Evolutionary conservation across 106 monocot genomes (phyloP).

Genomic region (Acorus gramineus): DNA sequence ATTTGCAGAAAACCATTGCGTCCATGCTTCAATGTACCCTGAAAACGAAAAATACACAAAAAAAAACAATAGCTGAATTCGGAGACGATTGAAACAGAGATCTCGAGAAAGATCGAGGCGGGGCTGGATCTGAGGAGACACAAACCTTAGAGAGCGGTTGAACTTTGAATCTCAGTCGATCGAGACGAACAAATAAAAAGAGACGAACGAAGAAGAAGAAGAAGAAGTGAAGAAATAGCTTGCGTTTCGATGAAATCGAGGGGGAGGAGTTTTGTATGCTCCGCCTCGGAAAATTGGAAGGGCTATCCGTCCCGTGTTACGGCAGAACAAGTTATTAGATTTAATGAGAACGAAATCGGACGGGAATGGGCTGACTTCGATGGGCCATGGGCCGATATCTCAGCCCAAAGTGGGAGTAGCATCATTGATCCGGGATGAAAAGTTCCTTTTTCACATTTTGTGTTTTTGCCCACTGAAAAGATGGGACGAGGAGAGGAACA

Average conservation of each 20-base stretch:
- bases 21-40: slow-evolving; percentile 14
- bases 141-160: neutral
- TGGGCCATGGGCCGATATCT: too few relatives aligned
- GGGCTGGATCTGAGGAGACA: neutral
- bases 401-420: too few relatives aligned
- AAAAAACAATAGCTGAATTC: neutral
- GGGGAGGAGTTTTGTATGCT: neutral
- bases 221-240: neutral
- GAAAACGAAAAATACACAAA: neutral
- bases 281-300: neutral
- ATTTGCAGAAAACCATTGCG: slow-evolving; percentile 24
- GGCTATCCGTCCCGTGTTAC: too few relatives aligned
- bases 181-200: neutral
- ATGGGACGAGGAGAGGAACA: slow-evolving; percentile 68
- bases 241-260: slow-evolving; percentile 22
- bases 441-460: too few relatives aligned
- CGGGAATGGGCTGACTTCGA: too few relatives aligned
- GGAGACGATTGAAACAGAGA: neutral
- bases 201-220: neutral
- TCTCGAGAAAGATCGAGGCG: neutral
- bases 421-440: too few relatives aligned
- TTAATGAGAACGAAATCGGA: too few relatives aligned
- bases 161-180: neutral
- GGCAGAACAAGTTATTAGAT: too few relatives aligned
- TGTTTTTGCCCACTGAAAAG: too few relatives aligned